Evolutionary conservation across 495 filamentous ascomycete species (phyloP).

Genomic region (Neurospora africana): DNA sequence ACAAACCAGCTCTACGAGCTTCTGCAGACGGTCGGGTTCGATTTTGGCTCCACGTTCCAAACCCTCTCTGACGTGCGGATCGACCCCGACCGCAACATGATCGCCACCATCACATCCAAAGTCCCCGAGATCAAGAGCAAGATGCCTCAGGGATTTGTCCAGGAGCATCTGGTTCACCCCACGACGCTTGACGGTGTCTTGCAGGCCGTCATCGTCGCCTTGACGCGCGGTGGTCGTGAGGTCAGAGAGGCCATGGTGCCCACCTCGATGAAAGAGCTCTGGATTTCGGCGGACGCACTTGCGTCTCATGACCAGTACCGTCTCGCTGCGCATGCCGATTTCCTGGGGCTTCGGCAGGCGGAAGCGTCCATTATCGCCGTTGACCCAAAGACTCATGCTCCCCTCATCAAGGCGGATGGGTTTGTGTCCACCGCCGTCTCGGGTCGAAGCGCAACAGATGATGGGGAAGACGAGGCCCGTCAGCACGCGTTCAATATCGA

Average conservation of each 20-base stretch:
- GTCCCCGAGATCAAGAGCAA: neutral
- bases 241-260: slow-evolving; percentile 7
- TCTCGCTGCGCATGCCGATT: neutral
- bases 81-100: neutral
- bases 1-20: slow-evolving; percentile 5
- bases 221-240: neutral
- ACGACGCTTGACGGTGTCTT: slow-evolving; percentile 1
- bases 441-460: neutral
- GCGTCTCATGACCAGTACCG: neutral
- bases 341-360: slow-evolving; percentile 1
- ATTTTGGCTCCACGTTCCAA: slow-evolving; percentile 18
- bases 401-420: slow-evolving; percentile 1
- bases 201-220: slow-evolving; percentile 4
- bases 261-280: slow-evolving; percentile 5
- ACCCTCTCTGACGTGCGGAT: slow-evolving; percentile 3
- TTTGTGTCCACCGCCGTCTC: slow-evolving; percentile 1
- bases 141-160: neutral
- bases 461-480: neutral
- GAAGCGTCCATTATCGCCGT: slow-evolving; percentile 3
- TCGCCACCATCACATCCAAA: neutral
- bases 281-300: slow-evolving; percentile 1
- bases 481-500: slow-evolving; percentile 10
- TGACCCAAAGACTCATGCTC: neutral
- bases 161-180: slow-evolving; percentile 3
- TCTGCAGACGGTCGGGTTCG: slow-evolving; percentile 3